Evolutionary conservation across 1,284 basidiomycete genomes (phyloP).

Genomic region (Omphalotus olearius): DNA sequence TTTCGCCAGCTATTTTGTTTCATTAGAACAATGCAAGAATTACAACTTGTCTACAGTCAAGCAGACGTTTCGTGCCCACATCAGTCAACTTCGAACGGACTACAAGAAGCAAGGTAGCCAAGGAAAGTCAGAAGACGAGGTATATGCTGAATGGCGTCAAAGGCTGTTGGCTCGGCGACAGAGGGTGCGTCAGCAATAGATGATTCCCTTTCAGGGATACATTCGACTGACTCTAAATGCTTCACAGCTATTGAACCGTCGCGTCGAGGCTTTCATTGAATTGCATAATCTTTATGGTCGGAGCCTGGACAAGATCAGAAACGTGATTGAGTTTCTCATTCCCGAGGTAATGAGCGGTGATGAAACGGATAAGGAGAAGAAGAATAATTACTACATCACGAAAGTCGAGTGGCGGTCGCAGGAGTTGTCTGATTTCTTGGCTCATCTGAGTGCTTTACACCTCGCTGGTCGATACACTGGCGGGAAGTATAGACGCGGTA

Average conservation of each 20-base stretch:
- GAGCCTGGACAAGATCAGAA: too few relatives aligned
- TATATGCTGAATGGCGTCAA: too few relatives aligned
- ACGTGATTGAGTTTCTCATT: too few relatives aligned
- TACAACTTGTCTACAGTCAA: neutral
- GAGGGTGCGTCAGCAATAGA: too few relatives aligned
- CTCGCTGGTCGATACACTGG: neutral
- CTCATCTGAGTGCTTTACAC: neutral
- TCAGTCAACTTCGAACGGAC: neutral
- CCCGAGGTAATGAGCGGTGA: neutral
- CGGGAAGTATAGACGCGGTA: neutral
- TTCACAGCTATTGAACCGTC: too few relatives aligned
- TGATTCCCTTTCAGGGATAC: too few relatives aligned
- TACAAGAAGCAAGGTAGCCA: neutral
- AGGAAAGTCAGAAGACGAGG: neutral
- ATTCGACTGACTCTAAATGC: too few relatives aligned
- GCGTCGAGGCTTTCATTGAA: too few relatives aligned
- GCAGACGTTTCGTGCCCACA: neutral
- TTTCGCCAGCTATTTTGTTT: neutral
- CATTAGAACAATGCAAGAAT: neutral
- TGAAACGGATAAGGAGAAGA: neutral
- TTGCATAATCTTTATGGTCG: too few relatives aligned
- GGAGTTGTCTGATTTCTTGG: neutral
- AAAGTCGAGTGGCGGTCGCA: neutral
- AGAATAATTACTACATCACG: neutral
- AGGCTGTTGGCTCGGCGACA: too few relatives aligned